Base-by-base conservation (phyloP, 345 rosid genomes). In the Populus alba region DNA sequence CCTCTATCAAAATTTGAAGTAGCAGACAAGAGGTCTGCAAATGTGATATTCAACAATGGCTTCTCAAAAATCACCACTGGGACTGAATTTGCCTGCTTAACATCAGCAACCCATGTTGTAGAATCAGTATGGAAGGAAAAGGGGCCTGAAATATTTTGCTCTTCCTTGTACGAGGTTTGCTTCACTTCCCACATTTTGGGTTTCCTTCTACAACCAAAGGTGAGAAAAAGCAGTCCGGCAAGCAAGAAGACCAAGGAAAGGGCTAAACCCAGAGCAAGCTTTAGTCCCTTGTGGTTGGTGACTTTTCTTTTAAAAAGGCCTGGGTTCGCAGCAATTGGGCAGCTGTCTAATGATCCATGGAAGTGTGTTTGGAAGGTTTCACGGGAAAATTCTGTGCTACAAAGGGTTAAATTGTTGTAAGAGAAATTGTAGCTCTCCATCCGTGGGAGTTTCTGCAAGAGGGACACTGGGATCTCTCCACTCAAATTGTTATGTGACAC, bases 71-170 rank as follows among this genome's bases (percentile, higher is more conserved):
- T 90, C 72, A 95, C 91, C 8, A 91, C 97, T 0, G 88, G 89
- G 45, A 93, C 97, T 3, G 90, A 86, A 15, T 78, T 87, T 63
- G 98, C 97, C 76, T 91, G 95, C 88, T 93, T 95, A 68, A 95
- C 94, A 88, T 92, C 97, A 43, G 98, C 98, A 3, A 95, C 91
- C 98, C 98, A 93, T 41, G 93, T 93, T 11, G 94, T 91, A 4
- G 98, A 95, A 90, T 95, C 98, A 0, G 97, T 90, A 75, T 95
- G 94, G 85, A 93, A 95, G 0, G 96, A 92, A 74, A 95, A 93
- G 1, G 99, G 96, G 35, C 98, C 98, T 0, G 97, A 92, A 80
- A 95, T 85, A 39, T 78, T 86, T 70, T 85, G 92, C 67, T 92
- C 98, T 71, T 95, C 98, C 73, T 88, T 93, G 27, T 81, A 89